Percentiles rank a stretch among this genome's conserved stretches.
Evolutionary conservation across 176 grass and related monocot genomes (phyloP).

Genomic region (Aegilops tauschii): DNA sequence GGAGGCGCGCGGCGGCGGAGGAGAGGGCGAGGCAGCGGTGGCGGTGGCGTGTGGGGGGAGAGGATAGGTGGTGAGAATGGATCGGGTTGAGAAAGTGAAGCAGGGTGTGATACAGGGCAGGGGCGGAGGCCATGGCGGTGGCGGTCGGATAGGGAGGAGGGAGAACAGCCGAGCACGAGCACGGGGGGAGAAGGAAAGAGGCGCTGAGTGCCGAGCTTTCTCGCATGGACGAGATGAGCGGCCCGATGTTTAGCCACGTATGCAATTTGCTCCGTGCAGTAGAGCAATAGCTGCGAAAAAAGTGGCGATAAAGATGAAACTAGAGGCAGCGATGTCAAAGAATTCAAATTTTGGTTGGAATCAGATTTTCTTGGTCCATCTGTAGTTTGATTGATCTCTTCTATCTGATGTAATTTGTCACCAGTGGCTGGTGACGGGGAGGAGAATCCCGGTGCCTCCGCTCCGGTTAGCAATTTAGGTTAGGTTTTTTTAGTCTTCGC

Average conservation of each 20-base stretch:
- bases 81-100: slow-evolving; percentile 9
- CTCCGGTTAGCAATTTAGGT: too few species aligned
- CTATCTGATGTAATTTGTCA: too few species aligned
- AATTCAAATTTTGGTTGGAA: too few species aligned
- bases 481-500: too few species aligned
- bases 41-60: not conserved
- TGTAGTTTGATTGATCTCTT: too few species aligned
- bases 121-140: slow-evolving; percentile 25
- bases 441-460: too few species aligned
- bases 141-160: not conserved
- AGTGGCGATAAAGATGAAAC: too few species aligned
- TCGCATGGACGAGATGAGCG: not conserved
- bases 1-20: not conserved
- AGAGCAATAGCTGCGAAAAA: too few species aligned
- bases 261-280: not conserved
- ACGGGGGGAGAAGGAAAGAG: not conserved
- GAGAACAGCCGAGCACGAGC: not conserved
- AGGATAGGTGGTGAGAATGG: not conserved
- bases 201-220: not conserved
- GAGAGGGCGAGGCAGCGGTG: not conserved
- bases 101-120: not conserved
- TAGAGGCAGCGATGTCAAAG: too few species aligned
- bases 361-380: too few species aligned
- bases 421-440: too few species aligned
- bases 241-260: slow-evolving; percentile 26